Evolutionary conservation across 768 basidiomycete genomes (phyloP), one percentile per base, ranked within the genome.

Genomic region (Stropharia rugosoannulata): DNA sequence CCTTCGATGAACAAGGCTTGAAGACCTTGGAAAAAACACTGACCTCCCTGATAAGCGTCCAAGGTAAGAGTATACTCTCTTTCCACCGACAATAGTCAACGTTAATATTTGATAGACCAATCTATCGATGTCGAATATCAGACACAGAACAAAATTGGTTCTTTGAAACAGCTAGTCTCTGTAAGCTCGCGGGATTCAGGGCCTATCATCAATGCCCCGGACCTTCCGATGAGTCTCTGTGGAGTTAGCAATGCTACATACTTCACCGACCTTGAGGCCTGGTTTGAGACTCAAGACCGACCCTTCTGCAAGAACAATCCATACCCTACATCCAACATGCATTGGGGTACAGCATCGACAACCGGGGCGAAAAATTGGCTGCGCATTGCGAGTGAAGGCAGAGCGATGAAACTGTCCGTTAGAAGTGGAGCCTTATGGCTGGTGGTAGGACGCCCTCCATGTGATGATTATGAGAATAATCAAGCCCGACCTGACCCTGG

Each of bases 241-340:
- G 42, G 42, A 43, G 52, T 54, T 11, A 37, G n/a, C 9, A 32
- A 10, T 19, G 15, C 52, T 13, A 16, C n/a, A 16, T 38, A 44
- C 6, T 54, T 36, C 4, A 16, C 52, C 5, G 27, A 36, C n/a
- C 41, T 54, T 42, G 52, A 54, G 18, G 52, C 43, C 10, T 54
- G 27, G 16, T 35, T 45, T 15, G 52, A 36, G 3, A 54, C 52
- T 36, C 36, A 54, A 39, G 52, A 44, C 11, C 52, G 44, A 7
- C 52, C 52, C 16, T 54, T 45, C 19, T 54, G 52, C 42, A 44
- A 18, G 43, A 44, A 44, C 15, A 36, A 18, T 13, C 8, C n/a
- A 5, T 54, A 54, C 16, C 52, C 52, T 38, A 22, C 29, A 11
- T 13, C 22, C 7, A n/a, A 54, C 35, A 45, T 36, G 8, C 22